phyloP scores from a whole-genome alignment of 768 basidiomycete species.

The Rhodotorula babjevae region DNA sequence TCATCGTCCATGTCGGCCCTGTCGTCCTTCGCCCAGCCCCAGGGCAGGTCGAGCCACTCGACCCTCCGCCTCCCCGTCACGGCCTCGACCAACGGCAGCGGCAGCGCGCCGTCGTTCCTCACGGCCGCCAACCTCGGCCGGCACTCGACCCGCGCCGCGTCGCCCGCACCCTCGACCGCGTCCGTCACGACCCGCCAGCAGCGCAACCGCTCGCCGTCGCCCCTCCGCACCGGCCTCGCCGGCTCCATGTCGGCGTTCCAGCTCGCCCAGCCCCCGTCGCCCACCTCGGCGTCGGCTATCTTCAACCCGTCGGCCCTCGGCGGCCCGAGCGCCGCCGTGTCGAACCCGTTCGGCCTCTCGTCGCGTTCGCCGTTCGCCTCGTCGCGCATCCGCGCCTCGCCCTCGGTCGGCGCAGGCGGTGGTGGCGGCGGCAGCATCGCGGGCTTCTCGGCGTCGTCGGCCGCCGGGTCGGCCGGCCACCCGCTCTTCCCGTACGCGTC shows the following conservation, averaged over 20 bases:
- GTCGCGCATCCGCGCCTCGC: neutral
- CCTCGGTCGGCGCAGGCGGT: neutral
- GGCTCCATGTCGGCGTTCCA: conserved; percentile 34
- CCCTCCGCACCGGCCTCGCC: conserved; percentile 28
- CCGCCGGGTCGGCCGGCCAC: conserved; percentile 3
- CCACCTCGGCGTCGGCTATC: neutral
- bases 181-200: neutral
- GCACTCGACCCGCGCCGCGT: conserved; percentile 18
- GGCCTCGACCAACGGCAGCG: neutral
- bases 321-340: conserved; percentile 7
- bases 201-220: conserved; percentile 18
- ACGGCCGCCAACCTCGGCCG: conserved; percentile 21
- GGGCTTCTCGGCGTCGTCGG: neutral
- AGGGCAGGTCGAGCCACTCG: conserved; percentile 24
- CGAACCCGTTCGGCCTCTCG: conserved; percentile 31
- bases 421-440: neutral
- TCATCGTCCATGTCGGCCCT: conserved; percentile 32
- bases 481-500: conserved; percentile 37
- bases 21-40: neutral
- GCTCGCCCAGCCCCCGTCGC: conserved; percentile 18
- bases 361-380: conserved; percentile 27
- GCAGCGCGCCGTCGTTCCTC: conserved; percentile 13
- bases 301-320: conserved; percentile 7
- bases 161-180: conserved; percentile 24
- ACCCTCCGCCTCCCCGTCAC: conserved; percentile 19